These are phyloP conservation scores for Sphenostylis stenocarpa DNA, from an alignment of 306 rosid genomes.

Conservation along the genomic window DNA sequence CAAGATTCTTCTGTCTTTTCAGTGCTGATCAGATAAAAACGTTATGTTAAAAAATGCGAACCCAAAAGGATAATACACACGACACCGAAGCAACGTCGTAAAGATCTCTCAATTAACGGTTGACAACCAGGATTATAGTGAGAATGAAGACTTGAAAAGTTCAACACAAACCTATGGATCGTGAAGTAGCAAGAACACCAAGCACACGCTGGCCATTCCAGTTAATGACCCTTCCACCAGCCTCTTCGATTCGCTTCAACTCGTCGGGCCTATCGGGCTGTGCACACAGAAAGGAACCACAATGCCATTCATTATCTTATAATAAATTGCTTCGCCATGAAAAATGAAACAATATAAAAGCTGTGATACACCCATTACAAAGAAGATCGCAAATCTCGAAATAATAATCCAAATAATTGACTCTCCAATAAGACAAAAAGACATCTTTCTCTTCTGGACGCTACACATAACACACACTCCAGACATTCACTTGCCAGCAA, in stretches of 20 bases:
- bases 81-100: background rate
- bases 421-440: background rate
- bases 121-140: background rate
- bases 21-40: background rate
- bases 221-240: constrained; percentile 85
- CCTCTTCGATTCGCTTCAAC: constrained; percentile 87
- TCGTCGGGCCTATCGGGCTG: constrained; percentile 89
- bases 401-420: background rate
- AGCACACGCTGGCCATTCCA: constrained; percentile 94
- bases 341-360: background rate
- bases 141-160: background rate
- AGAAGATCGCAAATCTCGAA: constrained; percentile 16
- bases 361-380: background rate
- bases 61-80: background rate
- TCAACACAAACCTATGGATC: constrained; percentile 75
- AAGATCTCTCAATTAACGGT: background rate
- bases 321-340: background rate
- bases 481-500: background rate
- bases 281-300: background rate
- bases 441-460: background rate
- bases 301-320: background rate
- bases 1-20: background rate
- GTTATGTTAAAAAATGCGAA: background rate
- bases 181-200: constrained; percentile 92
- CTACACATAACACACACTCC: background rate